These are phyloP conservation scores for Aspergillus vadensis DNA, from an alignment of 2,329 filamentous ascomycete species.

Conservation along the genomic window DNA sequence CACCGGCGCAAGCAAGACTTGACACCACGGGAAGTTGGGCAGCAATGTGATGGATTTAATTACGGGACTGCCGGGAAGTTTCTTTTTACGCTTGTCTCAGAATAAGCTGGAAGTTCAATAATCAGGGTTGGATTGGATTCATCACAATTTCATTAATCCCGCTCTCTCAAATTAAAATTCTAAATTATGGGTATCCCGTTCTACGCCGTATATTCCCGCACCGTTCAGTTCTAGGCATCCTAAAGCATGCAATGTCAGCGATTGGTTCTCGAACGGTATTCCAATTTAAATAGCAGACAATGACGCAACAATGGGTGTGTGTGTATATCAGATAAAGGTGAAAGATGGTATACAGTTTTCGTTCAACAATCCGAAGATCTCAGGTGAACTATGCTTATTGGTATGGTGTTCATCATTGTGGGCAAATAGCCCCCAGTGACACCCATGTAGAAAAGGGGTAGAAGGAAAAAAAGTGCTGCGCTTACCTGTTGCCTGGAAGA, in stretches of 20 bases:
- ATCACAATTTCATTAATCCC: not conserved
- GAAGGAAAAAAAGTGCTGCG: constrained; percentile 8
- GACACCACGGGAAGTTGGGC: constrained; percentile 32
- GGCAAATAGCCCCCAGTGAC: constrained; percentile 4
- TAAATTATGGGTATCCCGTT: constrained; percentile 1
- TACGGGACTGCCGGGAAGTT: constrained; percentile 16
- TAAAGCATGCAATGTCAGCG: constrained; percentile 6
- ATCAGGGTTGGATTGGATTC: constrained; percentile 3
- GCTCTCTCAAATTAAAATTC: not conserved
- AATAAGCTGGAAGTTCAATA: not conserved
- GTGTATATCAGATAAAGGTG: constrained; percentile 35
- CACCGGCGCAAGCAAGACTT: not conserved
- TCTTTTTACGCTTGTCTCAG: constrained; percentile 9
- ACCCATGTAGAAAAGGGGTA: constrained; percentile 7
- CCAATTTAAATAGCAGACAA: constrained; percentile 2
- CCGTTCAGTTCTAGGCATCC: not conserved
- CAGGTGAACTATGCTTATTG: constrained; percentile 48
- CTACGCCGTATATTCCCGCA: not conserved
- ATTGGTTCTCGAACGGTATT: not conserved
- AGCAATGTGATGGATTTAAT: constrained; percentile 31
- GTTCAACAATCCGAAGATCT: constrained; percentile 45
- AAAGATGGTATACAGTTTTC: constrained; percentile 45
- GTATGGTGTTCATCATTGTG: constrained; percentile 42
- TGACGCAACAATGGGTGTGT: constrained; percentile 18
- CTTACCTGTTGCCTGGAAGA: constrained; percentile 23